phyloP scores from a whole-genome alignment of 2,329 filamentous ascomycete species.

The Beauveria scarabaeidicola region DNA sequence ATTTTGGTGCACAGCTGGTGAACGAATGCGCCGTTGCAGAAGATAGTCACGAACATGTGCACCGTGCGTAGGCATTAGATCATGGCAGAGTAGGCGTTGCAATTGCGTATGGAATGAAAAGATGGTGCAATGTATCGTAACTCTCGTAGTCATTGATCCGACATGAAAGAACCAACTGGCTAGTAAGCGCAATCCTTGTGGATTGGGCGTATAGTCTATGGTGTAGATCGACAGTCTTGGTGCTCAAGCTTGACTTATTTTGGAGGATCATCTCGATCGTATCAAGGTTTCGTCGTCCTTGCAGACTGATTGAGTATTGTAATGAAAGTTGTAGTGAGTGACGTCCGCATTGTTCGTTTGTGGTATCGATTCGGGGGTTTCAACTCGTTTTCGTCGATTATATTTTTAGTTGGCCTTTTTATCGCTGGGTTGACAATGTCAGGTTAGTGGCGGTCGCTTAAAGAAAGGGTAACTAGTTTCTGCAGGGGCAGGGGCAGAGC shows the following conservation, averaged over 20 bases:
- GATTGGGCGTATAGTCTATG: neutral
- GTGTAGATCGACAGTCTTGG: neutral
- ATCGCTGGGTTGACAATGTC: neutral
- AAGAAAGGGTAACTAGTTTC: neutral
- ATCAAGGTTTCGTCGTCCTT: neutral
- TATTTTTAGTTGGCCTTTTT: neutral
- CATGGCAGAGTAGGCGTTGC: neutral
- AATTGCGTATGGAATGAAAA: neutral
- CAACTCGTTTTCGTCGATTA: too few species aligned
- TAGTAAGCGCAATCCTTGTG: neutral
- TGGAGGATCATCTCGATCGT: neutral
- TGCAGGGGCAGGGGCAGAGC: neutral
- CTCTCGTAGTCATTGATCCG: neutral
- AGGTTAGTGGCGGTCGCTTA: neutral
- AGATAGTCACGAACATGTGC: neutral
- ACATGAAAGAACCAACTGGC: conserved; percentile 1
- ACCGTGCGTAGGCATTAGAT: neutral
- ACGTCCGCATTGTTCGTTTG: neutral
- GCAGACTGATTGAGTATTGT: neutral
- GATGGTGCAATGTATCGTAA: neutral
- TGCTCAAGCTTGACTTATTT: neutral
- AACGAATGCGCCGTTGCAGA: neutral
- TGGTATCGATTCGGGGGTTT: neutral
- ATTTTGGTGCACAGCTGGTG: neutral
- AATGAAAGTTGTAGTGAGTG: neutral